phyloP scores from a whole-genome alignment of 2,329 filamentous ascomycete genomes.

The Lachnellula willkommii region DNA sequence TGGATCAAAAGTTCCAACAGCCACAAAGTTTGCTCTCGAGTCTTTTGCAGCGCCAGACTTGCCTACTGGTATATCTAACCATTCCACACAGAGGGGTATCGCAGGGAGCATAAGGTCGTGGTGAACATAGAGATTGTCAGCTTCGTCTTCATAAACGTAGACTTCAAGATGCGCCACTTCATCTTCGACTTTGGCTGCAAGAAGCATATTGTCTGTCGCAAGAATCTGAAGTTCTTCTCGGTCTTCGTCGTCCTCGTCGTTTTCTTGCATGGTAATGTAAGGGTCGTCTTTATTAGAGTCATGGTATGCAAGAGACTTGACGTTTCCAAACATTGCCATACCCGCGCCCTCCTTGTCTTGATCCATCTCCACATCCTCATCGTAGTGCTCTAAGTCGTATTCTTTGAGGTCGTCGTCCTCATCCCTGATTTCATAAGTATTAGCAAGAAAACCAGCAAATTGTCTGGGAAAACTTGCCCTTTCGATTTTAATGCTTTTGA shows the following conservation, averaged over 20 bases:
- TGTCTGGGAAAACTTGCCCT: conserved; percentile 33
- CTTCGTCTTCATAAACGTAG: conserved; percentile 93
- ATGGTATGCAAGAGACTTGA: conserved; percentile 91
- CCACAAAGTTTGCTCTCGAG: conserved; percentile 80
- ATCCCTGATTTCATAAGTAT: conserved; percentile 33
- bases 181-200: conserved; percentile 92
- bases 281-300: conserved; percentile 91
- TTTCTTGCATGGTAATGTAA: conserved; percentile 82
- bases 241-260: conserved; percentile 66
- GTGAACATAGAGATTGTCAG: conserved; percentile 96
- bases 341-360: conserved; percentile 59
- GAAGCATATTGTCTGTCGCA: conserved; percentile 83
- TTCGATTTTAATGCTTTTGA: conserved; percentile 34
- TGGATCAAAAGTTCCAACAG: conserved; percentile 93
- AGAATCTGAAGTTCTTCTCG: conserved; percentile 90
- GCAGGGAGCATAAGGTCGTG: conserved; percentile 99
- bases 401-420: conserved; percentile 89
- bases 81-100: conserved; percentile 92
- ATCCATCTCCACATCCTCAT: conserved; percentile 68
- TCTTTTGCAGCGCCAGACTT: conserved; percentile 59
- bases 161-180: conserved; percentile 95
- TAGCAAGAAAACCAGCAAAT: conserved; percentile 17
- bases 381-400: conserved; percentile 94
- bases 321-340: conserved; percentile 91
- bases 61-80: conserved; percentile 87